Evolutionary conservation across 202 grass and related monocot genomes (phyloP), one percentile per base, ranked within the genome.

Genomic region (Cymbopogon flexuosus): DNA sequence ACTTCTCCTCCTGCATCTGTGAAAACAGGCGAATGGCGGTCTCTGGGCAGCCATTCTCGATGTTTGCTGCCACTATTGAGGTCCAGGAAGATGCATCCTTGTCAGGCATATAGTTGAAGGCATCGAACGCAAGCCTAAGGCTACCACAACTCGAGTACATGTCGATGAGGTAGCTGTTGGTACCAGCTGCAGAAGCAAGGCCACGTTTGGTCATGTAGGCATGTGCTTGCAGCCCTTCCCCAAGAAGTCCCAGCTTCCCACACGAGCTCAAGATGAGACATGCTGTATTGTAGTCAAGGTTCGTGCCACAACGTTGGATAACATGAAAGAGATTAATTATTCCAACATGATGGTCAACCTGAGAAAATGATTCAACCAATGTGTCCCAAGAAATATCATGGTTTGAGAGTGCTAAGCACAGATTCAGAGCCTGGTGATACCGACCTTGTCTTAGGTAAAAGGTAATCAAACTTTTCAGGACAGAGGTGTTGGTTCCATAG

Each of bases 81-180:
- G 79, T 84, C 91, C 91, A 93, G 31, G 78, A 90, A 88, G 82
- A 88, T 19, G 85, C 81, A 70, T 56, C 83, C 70, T 88, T 93
- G 46, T 77, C 71, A 65, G 85, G 56, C 75, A 81, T 90, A 24
- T 78, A 62, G 43, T 79, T 86, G 59, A 90, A 93, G 54, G 61
- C 85, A 69, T 90, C 84, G 36, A 65, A 72, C 21, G 91, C 85
- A 73, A 88, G 12, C 29, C 6, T 49, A 31, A 93, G 85, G 63
- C 67, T 90, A 78, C 91, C 75, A 54, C 82, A 90, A 49, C 57
- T 58, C 0, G 88, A 93, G 75, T 93, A 93, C 91, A 93, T 93
- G 36, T 90, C 68, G 12, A 93, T 88, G 16, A 93, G 85, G 27
- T 79, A 36, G 85, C 60, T 86, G 61, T 64, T 81, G 37, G 75